These are phyloP conservation scores for Thalassiosira sp. DNA, from an alignment of 352 stramenopile species.

Conservation along the genomic window DNA sequence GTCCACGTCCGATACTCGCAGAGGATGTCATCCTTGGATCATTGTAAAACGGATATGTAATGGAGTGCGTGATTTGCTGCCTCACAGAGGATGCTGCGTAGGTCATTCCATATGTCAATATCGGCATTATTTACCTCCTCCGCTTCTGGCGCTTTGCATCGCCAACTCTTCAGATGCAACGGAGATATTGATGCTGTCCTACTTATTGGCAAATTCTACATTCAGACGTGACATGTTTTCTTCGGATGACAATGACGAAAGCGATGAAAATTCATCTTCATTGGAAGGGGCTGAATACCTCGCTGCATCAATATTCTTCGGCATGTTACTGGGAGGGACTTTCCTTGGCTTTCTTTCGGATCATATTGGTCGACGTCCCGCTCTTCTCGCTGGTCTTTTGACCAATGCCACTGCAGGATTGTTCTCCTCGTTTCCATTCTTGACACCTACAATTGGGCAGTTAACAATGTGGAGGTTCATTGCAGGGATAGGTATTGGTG, in stretches of 20 bases:
- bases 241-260: no score
- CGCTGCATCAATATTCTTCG: constrained; percentile 71
- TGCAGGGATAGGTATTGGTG: constrained; percentile 70
- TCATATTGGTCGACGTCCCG: constrained; percentile 58
- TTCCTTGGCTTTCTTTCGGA: constrained; percentile 63
- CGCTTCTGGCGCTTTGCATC: constrained; percentile 68
- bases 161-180: constrained; percentile 73
- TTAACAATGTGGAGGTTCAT: constrained; percentile 68
- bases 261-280: constrained; percentile 9
- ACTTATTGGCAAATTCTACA: constrained; percentile 62
- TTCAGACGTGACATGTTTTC: constrained; percentile 49
- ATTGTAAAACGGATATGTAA: no score
- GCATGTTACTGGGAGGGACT: constrained; percentile 76
- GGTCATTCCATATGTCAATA: constrained; percentile 6
- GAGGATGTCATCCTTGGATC: no score
- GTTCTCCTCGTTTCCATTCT: constrained; percentile 39
- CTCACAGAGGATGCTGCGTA: no score
- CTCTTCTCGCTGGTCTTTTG: constrained; percentile 62
- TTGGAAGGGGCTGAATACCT: constrained; percentile 53
- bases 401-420: constrained; percentile 64
- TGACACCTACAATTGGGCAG: constrained; percentile 24
- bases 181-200: constrained; percentile 78
- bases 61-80: no score
- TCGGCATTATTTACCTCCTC: constrained; percentile 31
- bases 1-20: no score